Base-by-base conservation (phyloP, 495 filamentous ascomycete species). In the Coniosporium apollinis region DNA sequence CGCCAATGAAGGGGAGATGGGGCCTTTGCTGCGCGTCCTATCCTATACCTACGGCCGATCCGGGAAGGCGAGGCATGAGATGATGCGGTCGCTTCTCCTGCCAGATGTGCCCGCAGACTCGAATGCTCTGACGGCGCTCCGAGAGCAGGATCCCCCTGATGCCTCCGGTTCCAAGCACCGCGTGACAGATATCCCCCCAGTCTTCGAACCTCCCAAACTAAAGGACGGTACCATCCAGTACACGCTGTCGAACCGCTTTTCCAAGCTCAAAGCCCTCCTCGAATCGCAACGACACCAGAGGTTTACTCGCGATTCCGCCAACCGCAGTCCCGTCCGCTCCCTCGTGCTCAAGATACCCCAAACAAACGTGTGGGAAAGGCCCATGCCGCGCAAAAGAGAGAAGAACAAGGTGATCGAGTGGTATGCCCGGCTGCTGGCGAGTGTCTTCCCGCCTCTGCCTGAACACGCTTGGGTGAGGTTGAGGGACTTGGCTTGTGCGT, bases 361-460 rank as follows among this genome's bases (percentile, higher is more conserved):
- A 14, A 51, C 56, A 32, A 80, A 81, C 45, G 61, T 55, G 16
- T 93, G 81, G 74, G 68, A 66, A 1, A 58, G 61, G 3, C 67
- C 70, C 0, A 48, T 81, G 28, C 46, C 72, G 0, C 36, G 52
- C 10, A 64, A 52, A 33, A 65, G 78, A 2, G 51, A 51, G 22
- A 52, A 59, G 28, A 79, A 78, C 34, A 72, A 78, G 33, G 55
- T 67, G 7, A 64, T 57, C 35, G 62, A 61, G 36, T 74, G 70
- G 61, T 86, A 79, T 57, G 62, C 57, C 0, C 22, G 43, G 0
- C 52, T 70, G 26, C 58, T 81, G 14, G 49, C 59, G 0, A 64
- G 61, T 29, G 45, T 82, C 3, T 51, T 79, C n/a, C 81, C 85
- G 5, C 89, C 89, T 1, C 43, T 94, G 1, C 74, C 79, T 0